Conservation (phyloP, 192 early-diverging fungal species). For the Podila minutissima region DNA sequence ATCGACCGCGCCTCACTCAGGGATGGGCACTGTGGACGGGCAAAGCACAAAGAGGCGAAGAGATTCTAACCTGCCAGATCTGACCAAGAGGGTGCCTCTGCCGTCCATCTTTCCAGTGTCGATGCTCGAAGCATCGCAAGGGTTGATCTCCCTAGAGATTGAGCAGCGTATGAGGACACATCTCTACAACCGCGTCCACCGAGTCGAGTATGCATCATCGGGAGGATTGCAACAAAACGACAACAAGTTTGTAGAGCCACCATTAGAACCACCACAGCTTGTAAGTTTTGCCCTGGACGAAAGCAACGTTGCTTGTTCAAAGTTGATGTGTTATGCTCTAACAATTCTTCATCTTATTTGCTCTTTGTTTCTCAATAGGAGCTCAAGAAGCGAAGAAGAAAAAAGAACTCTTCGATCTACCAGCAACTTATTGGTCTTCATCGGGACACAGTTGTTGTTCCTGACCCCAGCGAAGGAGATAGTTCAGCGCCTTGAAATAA, state of each 20-base stretch:
- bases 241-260: background rate
- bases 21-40: background rate
- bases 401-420: background rate
- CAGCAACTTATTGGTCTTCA: too few relatives aligned
- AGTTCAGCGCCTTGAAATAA: too few relatives aligned
- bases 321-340: background rate
- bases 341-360: background rate
- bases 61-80: background rate
- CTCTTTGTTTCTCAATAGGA: background rate
- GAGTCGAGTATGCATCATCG: background rate
- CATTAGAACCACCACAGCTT: background rate
- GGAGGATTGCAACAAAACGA: background rate
- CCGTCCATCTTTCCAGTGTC: background rate
- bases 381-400: background rate
- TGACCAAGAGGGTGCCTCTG: background rate
- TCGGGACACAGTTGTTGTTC: too few relatives aligned
- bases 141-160: background rate
- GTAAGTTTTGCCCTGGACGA: background rate
- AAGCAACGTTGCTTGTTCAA: background rate
- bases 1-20: background rate
- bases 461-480: too few relatives aligned
- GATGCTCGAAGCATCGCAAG: background rate
- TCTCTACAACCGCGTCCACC: background rate
- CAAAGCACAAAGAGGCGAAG: background rate
- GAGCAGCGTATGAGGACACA: background rate